A percentile compares a stretch with the other conserved stretches of the same genome.
Evolutionary conservation across 2,329 filamentous ascomycete species (phyloP).

Genomic region (Alternaria triticina): DNA sequence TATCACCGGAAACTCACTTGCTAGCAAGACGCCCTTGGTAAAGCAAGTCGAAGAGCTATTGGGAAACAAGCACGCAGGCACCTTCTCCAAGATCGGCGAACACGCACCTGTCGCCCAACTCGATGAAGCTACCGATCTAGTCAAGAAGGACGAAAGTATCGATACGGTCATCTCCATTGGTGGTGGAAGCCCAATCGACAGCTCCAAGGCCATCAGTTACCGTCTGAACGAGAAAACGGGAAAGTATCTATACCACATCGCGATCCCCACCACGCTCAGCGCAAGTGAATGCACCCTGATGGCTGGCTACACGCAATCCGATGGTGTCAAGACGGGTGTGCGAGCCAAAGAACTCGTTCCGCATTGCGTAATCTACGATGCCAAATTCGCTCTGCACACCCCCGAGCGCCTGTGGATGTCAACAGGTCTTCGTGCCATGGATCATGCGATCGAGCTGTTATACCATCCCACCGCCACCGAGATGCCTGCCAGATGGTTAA

Average conservation of each 20-base stretch:
- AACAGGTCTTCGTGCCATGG: constrained; percentile 61
- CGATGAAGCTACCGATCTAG: constrained; percentile 58
- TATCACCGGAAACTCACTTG: constrained; percentile 61
- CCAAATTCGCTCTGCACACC: constrained; percentile 58
- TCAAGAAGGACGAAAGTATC: constrained; percentile 54
- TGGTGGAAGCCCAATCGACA: constrained; percentile 62
- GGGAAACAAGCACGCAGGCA: constrained; percentile 57
- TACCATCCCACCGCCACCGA: constrained; percentile 61
- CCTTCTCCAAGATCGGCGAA: constrained; percentile 62
- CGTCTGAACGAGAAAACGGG: constrained; percentile 43
- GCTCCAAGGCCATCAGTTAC: constrained; percentile 48
- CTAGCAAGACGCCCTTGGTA: constrained; percentile 61
- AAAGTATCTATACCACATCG: constrained; percentile 47
- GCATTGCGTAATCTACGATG: constrained; percentile 61
- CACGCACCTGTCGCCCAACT: constrained; percentile 63
- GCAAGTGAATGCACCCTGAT: constrained; percentile 63
- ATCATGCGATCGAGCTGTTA: constrained; percentile 62
- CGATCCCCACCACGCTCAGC: constrained; percentile 51
- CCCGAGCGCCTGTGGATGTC: constrained; percentile 58
- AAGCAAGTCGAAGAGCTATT: constrained; percentile 59
- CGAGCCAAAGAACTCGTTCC: constrained; percentile 52
- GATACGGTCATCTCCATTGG: constrained; percentile 64
- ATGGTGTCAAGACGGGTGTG: constrained; percentile 60
- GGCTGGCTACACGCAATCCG: constrained; percentile 59
- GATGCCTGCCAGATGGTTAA: constrained; percentile 57